Evolutionary conservation across 441 rosid genomes (phyloP).

Genomic region (Corymbia calophylla): DNA sequence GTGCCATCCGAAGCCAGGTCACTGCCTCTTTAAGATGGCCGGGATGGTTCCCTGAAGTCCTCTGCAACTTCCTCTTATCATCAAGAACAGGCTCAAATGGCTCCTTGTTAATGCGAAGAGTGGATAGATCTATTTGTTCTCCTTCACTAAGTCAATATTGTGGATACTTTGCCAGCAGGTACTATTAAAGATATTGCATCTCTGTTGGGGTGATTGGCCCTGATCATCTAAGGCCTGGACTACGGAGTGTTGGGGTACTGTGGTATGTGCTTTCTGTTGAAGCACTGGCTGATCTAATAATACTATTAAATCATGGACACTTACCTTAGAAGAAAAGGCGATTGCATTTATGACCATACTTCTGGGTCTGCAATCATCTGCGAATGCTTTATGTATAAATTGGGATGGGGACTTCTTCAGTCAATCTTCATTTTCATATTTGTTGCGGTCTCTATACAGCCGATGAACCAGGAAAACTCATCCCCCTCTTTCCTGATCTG

Average conservation of each 20-base stretch:
- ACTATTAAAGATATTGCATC: constrained; percentile 56
- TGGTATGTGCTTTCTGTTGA: constrained; percentile 45
- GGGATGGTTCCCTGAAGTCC: constrained; percentile 29
- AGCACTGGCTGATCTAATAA: background rate
- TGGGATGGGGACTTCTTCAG: constrained; percentile 26
- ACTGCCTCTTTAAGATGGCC: constrained; percentile 35
- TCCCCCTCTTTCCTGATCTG: no score
- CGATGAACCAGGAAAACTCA: no score
- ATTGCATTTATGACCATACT: constrained; percentile 40
- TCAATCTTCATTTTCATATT: constrained; percentile 38
- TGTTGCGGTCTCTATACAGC: background rate
- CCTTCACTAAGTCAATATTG: constrained; percentile 52
- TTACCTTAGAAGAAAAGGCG: background rate
- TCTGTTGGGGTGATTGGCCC: constrained; percentile 61
- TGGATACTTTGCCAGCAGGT: constrained; percentile 65
- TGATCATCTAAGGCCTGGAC: constrained; percentile 65
- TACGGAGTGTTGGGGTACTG: constrained; percentile 51
- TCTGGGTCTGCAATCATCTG: constrained; percentile 44
- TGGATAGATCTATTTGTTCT: constrained; percentile 48
- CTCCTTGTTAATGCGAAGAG: constrained; percentile 54
- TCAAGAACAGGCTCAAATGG: constrained; percentile 25
- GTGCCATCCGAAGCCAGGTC: constrained; percentile 42
- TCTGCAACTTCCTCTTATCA: constrained; percentile 36
- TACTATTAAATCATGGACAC: background rate
- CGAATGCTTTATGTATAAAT: constrained; percentile 30